These are phyloP conservation scores for Podaxis pistillaris DNA, from an alignment of 768 basidiomycete genomes.

Conservation along the genomic window DNA sequence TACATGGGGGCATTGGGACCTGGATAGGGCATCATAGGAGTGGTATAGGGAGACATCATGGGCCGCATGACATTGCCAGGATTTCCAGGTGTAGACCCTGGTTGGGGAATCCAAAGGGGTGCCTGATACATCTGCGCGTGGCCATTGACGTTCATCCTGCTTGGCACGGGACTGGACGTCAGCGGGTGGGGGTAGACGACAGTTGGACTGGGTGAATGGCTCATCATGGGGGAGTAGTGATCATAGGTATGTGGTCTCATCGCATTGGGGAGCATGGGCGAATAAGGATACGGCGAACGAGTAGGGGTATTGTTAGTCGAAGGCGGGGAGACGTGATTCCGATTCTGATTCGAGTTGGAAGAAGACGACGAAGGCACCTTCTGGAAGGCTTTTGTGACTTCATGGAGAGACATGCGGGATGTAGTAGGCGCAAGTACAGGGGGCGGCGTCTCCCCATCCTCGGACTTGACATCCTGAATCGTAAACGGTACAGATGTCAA, in stretches of 20 bases:
- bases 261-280: constrained; percentile 43
- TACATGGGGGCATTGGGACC: constrained; percentile 41
- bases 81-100: constrained; percentile 43
- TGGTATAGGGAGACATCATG: constrained; percentile 59
- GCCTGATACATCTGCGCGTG: constrained; percentile 59
- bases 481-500: constrained; percentile 77
- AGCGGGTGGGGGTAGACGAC: constrained; percentile 63
- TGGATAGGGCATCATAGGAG: constrained; percentile 66
- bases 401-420: constrained; percentile 76
- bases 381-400: constrained; percentile 86
- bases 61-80: constrained; percentile 55
- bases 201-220: constrained; percentile 67
- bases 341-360: constrained; percentile 42
- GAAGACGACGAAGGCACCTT: constrained; percentile 70
- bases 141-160: constrained; percentile 60
- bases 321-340: constrained; percentile 52
- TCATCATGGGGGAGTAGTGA: constrained; percentile 63
- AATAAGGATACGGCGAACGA: constrained; percentile 34
- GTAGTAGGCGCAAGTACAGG: constrained; percentile 55
- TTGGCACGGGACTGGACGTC: constrained; percentile 61
- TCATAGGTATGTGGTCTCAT: constrained; percentile 63
- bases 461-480: constrained; percentile 82
- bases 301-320: constrained; percentile 34
- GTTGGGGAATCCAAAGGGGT: constrained; percentile 62
- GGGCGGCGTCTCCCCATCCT: constrained; percentile 80